A percentile compares a stretch with the other conserved stretches of the same genome.
Evolutionary conservation across 2,329 filamentous ascomycete genomes (phyloP).

Genomic region (Colletotrichum nymphaeae): DNA sequence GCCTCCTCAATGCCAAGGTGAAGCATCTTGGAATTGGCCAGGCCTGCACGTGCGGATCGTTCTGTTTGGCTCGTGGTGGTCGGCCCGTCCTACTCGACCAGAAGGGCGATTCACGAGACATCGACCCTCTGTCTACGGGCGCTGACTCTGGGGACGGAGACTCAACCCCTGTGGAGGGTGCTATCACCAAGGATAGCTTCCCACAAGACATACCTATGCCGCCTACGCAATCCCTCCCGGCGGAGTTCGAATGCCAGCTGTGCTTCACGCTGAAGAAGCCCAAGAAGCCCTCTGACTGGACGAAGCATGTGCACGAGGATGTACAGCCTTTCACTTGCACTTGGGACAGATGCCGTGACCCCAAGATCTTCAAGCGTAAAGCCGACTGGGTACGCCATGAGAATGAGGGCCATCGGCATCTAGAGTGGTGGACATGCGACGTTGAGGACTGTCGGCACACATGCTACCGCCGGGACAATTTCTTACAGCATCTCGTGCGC

Average conservation of each 20-base stretch:
- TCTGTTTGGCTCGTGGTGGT: slow-evolving; percentile 78
- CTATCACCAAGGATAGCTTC: slow-evolving; percentile 79
- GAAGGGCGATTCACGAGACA: slow-evolving; percentile 67
- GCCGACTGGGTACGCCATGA: slow-evolving; percentile 97
- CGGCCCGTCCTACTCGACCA: slow-evolving; percentile 70
- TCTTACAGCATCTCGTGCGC: slow-evolving; percentile 89
- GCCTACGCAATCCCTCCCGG: slow-evolving; percentile 80
- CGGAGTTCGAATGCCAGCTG: slow-evolving; percentile 89
- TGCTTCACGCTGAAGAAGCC: slow-evolving; percentile 90
- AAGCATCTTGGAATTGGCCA: slow-evolving; percentile 74
- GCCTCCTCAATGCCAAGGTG: slow-evolving; percentile 75
- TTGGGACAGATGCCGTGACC: slow-evolving; percentile 83
- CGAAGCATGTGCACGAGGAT: slow-evolving; percentile 95
- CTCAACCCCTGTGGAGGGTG: slow-evolving; percentile 74
- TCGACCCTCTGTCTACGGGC: slow-evolving; percentile 65
- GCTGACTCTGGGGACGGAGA: slow-evolving; percentile 67
- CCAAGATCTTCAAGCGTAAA: slow-evolving; percentile 94
- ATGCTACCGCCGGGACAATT: slow-evolving; percentile 92
- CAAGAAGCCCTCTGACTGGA: slow-evolving; percentile 94
- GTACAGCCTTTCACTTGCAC: slow-evolving; percentile 94
- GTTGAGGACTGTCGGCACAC: slow-evolving; percentile 83
- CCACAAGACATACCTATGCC: slow-evolving; percentile 85
- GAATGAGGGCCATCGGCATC: slow-evolving; percentile 88
- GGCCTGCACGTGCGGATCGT: slow-evolving; percentile 69
- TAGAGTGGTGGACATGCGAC: slow-evolving; percentile 92